Evolutionary conservation across 768 basidiomycete genomes (phyloP).

Genomic region (Boletus tomentosulus): DNA sequence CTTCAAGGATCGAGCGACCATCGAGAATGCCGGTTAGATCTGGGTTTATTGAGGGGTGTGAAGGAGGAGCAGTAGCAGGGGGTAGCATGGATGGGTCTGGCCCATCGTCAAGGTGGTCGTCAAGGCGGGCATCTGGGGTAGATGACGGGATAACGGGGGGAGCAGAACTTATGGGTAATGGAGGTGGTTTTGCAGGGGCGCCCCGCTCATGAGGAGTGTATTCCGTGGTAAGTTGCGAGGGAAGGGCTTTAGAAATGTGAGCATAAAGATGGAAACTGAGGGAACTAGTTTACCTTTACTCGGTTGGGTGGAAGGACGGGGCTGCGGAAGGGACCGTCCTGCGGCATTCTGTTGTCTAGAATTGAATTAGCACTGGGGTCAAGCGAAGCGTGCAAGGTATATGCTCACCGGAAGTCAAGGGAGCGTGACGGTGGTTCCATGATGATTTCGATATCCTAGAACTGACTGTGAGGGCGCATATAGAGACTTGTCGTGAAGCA

Average conservation of each 20-base stretch:
- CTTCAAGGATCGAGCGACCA: constrained; percentile 77
- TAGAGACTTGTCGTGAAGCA: constrained; percentile 2
- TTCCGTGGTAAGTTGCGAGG: constrained; percentile 72
- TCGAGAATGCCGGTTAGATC: constrained; percentile 60
- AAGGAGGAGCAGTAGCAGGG: constrained; percentile 64
- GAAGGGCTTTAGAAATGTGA: constrained; percentile 27
- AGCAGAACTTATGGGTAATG: constrained; percentile 16
- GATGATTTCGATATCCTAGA: constrained; percentile 85
- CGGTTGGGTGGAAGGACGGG: constrained; percentile 31
- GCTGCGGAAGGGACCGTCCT: constrained; percentile 23
- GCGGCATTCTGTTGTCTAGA: constrained; percentile 35
- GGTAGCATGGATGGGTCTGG: constrained; percentile 65
- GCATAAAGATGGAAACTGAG: constrained; percentile 1
- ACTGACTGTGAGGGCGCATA: constrained; percentile 5
- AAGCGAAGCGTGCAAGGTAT: background rate
- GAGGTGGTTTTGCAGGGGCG: constrained; percentile 33
- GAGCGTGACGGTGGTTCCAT: constrained; percentile 75
- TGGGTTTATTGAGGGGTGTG: constrained; percentile 77
- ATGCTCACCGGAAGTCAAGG: constrained; percentile 65
- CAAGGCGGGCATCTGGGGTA: constrained; percentile 19
- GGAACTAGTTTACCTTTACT: constrained; percentile 26
- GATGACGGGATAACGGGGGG: constrained; percentile 20
- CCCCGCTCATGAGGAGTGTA: constrained; percentile 72
- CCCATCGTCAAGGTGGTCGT: constrained; percentile 47
- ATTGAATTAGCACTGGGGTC: background rate